Percentiles rank a stretch among this genome's conserved stretches.
Conservation (phyloP, 495 filamentous ascomycete species). For the Annulohypoxylon moriforme region DNA sequence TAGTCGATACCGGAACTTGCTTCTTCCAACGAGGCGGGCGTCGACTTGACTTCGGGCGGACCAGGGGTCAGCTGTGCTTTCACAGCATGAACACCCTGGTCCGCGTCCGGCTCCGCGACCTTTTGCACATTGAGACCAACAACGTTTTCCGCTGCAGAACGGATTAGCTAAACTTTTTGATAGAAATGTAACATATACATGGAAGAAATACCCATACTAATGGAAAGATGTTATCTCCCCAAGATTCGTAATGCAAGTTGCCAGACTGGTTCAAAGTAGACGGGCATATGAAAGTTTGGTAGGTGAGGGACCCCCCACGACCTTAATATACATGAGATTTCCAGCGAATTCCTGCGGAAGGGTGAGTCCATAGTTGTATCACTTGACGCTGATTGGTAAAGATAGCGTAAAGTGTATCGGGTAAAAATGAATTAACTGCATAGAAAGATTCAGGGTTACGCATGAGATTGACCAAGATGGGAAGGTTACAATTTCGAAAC, state of each 20-base stretch:
- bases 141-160: conserved; percentile 36
- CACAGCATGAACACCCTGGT: background rate
- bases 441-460: background rate
- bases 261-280: background rate
- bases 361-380: background rate
- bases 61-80: conserved; percentile 22
- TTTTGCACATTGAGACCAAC: conserved; percentile 35
- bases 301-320: background rate
- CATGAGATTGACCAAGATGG: conserved; percentile 1
- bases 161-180: background rate
- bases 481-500: conserved; percentile 12
- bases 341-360: background rate
- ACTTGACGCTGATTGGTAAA: background rate
- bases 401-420: background rate
- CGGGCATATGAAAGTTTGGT: background rate
- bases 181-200: background rate
- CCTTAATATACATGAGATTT: background rate
- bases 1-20: conserved; percentile 20
- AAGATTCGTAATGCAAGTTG: background rate
- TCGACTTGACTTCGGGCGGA: conserved; percentile 9
- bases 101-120: conserved; percentile 33
- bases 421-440: background rate
- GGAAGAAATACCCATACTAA: conserved; percentile 25
- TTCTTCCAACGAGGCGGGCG: conserved; percentile 19
- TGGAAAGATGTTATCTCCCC: conserved; percentile 1